phyloP scores from a whole-genome alignment of 129 eudicot species.

The Heracleum sosnowskyi region DNA sequence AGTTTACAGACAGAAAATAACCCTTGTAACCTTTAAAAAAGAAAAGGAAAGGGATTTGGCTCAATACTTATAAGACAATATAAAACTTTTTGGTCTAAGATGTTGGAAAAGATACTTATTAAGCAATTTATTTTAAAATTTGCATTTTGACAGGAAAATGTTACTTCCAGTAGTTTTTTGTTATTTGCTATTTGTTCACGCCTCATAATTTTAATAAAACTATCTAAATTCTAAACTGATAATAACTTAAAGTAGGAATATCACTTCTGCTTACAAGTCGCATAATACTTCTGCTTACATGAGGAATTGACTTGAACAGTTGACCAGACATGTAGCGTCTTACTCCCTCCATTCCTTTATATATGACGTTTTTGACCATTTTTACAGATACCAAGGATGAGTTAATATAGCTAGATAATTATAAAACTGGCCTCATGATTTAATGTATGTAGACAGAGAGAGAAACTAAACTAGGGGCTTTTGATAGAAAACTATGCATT shows the following conservation, averaged over 20 bases:
- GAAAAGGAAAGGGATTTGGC: not conserved
- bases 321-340: not conserved
- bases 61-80: not conserved
- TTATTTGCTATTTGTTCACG: not conserved
- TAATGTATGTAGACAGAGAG: too few relatives aligned
- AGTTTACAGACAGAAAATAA: not conserved
- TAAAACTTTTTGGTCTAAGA: not conserved
- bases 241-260: not conserved
- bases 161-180: not conserved
- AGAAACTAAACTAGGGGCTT: too few relatives aligned
- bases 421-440: too few relatives aligned
- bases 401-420: too few relatives aligned
- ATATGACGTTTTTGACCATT: too few relatives aligned
- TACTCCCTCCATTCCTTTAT: too few relatives aligned
- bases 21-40: not conserved
- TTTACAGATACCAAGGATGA: too few relatives aligned
- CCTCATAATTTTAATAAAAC: not conserved
- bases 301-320: not conserved
- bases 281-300: not conserved
- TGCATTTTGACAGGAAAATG: not conserved
- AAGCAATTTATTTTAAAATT: too few relatives aligned
- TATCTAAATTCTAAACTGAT: too few relatives aligned
- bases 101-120: not conserved
- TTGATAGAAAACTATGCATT: too few relatives aligned
- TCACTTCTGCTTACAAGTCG: not conserved